Evolutionary conservation across 2,329 filamentous ascomycete genomes (phyloP).

Genomic region (Aspergillus pseudoterreus): DNA sequence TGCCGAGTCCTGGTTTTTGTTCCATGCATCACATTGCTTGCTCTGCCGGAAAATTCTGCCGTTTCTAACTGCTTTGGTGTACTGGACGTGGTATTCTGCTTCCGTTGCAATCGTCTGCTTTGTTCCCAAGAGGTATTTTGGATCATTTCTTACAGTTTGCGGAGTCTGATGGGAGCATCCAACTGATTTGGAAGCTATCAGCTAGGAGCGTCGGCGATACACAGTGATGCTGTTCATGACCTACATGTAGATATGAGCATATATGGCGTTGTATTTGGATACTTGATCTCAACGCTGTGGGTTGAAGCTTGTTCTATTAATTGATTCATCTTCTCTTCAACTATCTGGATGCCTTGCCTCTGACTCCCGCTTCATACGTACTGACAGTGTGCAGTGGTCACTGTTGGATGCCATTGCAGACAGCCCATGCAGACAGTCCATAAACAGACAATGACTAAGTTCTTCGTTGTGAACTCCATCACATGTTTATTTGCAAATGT

Average conservation of each 20-base stretch:
- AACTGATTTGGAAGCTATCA: constrained; percentile 18
- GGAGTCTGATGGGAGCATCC: constrained; percentile 22
- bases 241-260: constrained; percentile 42
- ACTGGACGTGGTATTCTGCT: constrained; percentile 15
- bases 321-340: neutral
- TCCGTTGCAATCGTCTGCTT: constrained; percentile 14
- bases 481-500: neutral
- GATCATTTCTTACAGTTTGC: constrained; percentile 22
- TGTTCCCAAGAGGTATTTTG: constrained; percentile 22
- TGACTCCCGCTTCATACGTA: neutral
- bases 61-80: constrained; percentile 15
- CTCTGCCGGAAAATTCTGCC: constrained; percentile 8
- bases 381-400: neutral
- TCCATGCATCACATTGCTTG: constrained; percentile 13
- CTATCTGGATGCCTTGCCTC: no score
- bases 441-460: neutral
- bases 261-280: constrained; percentile 31
- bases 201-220: constrained; percentile 27
- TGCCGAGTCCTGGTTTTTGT: constrained; percentile 13
- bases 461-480: neutral
- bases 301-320: constrained; percentile 14
- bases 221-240: constrained; percentile 30
- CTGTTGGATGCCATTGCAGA: neutral
- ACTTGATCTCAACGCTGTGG: constrained; percentile 15
- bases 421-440: neutral